Conservation (phyloP, 129 eudicot genomes). For the Glebionis coronaria region DNA sequence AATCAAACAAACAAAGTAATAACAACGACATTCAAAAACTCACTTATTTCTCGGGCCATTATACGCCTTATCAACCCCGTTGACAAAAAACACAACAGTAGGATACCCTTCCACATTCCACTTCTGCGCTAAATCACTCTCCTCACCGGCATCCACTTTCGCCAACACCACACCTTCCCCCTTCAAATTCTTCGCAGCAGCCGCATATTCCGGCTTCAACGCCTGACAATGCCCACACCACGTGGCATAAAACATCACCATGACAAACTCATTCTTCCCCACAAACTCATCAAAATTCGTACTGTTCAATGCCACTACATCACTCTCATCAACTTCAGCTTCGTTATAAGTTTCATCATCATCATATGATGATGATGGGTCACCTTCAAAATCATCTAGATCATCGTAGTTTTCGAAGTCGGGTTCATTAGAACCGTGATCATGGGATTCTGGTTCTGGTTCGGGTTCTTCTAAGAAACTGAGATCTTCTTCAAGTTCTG, state of each 20-base stretch:
- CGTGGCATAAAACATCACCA: slow-evolving; percentile 91
- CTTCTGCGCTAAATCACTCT: slow-evolving; percentile 63
- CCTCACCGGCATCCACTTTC: slow-evolving; percentile 70
- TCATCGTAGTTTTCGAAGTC: slow-evolving; percentile 50
- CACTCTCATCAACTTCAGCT: slow-evolving; percentile 60
- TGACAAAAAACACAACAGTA: slow-evolving; percentile 54
- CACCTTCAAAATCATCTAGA: slow-evolving; percentile 27
- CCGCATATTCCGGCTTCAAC: slow-evolving; percentile 79
- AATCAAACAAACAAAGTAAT: background rate
- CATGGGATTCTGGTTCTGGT: slow-evolving; percentile 24
- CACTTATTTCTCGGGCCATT: slow-evolving; percentile 62
- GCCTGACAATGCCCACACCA: slow-evolving; percentile 86
- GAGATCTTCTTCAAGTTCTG: slow-evolving; percentile 52
- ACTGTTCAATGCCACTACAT: slow-evolving; percentile 57
- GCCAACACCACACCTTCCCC: slow-evolving; percentile 59
- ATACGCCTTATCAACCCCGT: slow-evolving; percentile 61
- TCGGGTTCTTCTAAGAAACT: slow-evolving; percentile 46
- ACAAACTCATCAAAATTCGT: slow-evolving; percentile 55
- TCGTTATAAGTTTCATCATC: slow-evolving; percentile 20
- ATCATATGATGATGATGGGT: slow-evolving; percentile 5
- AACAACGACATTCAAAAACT: slow-evolving; percentile 20
- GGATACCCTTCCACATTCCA: slow-evolving; percentile 72
- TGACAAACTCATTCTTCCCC: slow-evolving; percentile 47
- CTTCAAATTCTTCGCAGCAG: slow-evolving; percentile 81
- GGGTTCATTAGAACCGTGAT: slow-evolving; percentile 13